Percentiles rank a stretch among this genome's conserved stretches.
These are phyloP conservation scores for Neurospora sp. DNA, from an alignment of 2,329 filamentous ascomycete genomes.

Conservation along the genomic window DNA sequence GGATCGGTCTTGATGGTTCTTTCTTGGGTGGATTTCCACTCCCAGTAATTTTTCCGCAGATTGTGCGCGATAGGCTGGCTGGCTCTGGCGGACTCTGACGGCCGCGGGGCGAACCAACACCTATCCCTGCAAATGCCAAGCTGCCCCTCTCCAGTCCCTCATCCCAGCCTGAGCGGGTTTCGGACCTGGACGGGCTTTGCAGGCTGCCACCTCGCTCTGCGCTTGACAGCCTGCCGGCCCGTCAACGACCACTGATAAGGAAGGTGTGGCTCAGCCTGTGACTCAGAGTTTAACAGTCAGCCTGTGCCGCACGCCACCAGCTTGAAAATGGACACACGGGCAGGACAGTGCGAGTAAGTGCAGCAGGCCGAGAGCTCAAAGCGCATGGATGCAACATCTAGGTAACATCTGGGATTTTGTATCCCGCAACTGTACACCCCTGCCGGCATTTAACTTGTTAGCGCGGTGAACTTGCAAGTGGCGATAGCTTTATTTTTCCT, in stretches of 20 bases:
- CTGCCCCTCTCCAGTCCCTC: not conserved
- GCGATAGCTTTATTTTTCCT: no score
- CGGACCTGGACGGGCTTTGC: not conserved
- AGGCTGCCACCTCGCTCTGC: not conserved
- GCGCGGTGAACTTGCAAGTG: no score
- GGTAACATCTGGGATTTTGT: not conserved
- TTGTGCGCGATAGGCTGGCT: constrained; percentile 15
- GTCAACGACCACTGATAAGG: not conserved
- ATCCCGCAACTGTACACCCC: not conserved
- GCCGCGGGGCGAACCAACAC: constrained; percentile 14
- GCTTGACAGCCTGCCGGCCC: not conserved
- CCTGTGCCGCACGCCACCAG: not conserved
- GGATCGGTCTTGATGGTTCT: constrained; percentile 3
- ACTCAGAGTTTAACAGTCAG: not conserved
- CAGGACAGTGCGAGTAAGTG: not conserved
- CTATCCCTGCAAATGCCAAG: not conserved
- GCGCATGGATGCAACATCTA: not conserved
- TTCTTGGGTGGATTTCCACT: constrained; percentile 10
- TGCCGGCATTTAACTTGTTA: no score
- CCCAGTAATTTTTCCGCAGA: constrained; percentile 18
- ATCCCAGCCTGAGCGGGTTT: not conserved
- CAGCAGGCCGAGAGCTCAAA: not conserved
- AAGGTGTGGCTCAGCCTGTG: not conserved
- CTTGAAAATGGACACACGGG: not conserved
- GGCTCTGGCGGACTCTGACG: not conserved